These are phyloP conservation scores for Kodamaea sp. DNA, from an alignment of 1,139 yeast genomes.

Conservation along the genomic window DNA sequence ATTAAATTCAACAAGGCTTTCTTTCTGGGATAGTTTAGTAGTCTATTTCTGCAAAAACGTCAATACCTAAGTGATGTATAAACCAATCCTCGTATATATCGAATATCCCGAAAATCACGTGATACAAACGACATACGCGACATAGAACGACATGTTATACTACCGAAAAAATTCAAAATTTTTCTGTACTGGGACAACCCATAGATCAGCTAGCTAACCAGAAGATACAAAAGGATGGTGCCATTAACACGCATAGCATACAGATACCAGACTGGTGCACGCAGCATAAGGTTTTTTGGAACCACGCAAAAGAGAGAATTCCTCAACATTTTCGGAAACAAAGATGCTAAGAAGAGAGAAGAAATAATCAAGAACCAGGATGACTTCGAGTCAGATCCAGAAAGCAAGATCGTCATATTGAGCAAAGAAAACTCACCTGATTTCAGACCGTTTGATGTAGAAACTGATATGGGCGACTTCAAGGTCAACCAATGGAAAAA, in stretches of 20 bases:
- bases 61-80: too few species aligned
- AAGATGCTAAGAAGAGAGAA: slow-evolving; percentile 25
- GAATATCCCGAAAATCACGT: too few species aligned
- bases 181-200: too few species aligned
- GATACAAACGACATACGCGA: too few species aligned
- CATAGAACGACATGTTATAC: too few species aligned
- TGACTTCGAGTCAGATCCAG: slow-evolving; percentile 34
- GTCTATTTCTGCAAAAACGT: too few species aligned
- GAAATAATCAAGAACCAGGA: slow-evolving; percentile 46
- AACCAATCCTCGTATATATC: too few species aligned
- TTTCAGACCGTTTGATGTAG: slow-evolving; percentile 26
- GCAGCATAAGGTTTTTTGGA: slow-evolving; percentile 15
- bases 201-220: too few species aligned
- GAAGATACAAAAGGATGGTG: slow-evolving; percentile 2
- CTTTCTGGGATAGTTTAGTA: too few species aligned
- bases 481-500: slow-evolving; percentile 40
- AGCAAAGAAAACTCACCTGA: slow-evolving; percentile 39
- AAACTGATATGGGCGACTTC: slow-evolving; percentile 38
- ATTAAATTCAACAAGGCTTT: slow-evolving; percentile 4
- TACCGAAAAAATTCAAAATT: too few species aligned
- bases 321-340: slow-evolving; percentile 23
- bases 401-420: slow-evolving; percentile 38
- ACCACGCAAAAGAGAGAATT: slow-evolving; percentile 16
- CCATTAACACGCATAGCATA: slow-evolving; percentile 6
- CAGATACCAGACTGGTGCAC: slow-evolving; percentile 1